These are phyloP conservation scores for Thalassiosira profunda DNA, from an alignment of 108 stramenopile species.

Conservation along the genomic window DNA sequence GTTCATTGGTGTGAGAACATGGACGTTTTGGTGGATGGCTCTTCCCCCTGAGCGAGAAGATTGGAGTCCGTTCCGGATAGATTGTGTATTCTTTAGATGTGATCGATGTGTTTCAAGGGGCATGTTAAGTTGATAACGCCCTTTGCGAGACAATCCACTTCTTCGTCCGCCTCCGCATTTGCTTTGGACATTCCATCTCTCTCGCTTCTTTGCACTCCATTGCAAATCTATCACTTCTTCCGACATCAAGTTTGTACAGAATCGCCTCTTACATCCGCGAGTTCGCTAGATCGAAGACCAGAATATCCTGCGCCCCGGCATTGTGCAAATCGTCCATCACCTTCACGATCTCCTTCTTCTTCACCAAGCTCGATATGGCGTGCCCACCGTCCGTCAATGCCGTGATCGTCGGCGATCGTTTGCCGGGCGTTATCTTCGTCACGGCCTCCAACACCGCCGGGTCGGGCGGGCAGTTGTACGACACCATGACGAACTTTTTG, in stretches of 20 bases:
- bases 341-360: constrained; percentile 78
- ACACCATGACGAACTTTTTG: constrained; percentile 94
- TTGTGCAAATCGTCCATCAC: constrained; percentile 95
- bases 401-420: constrained; percentile 95
- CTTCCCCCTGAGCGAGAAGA: no score
- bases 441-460: constrained; percentile 77
- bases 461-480: constrained; percentile 90
- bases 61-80: not conserved
- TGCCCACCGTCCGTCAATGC: constrained; percentile 82
- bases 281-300: constrained; percentile 91
- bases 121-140: no score
- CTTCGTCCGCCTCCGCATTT: no score
- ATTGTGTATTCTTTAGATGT: not conserved
- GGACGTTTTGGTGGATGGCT: constrained; percentile 50
- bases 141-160: no score
- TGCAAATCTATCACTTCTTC: not conserved
- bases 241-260: not conserved
- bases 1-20: constrained; percentile 72
- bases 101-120: not conserved
- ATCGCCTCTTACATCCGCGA: constrained; percentile 94
- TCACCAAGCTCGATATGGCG: constrained; percentile 89
- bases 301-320: constrained; percentile 95
- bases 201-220: no score
- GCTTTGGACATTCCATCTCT: no score
- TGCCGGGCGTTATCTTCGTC: constrained; percentile 92